Evolutionary conservation across 306 rosid species (phyloP).

Genomic region (Quercus parvula): DNA sequence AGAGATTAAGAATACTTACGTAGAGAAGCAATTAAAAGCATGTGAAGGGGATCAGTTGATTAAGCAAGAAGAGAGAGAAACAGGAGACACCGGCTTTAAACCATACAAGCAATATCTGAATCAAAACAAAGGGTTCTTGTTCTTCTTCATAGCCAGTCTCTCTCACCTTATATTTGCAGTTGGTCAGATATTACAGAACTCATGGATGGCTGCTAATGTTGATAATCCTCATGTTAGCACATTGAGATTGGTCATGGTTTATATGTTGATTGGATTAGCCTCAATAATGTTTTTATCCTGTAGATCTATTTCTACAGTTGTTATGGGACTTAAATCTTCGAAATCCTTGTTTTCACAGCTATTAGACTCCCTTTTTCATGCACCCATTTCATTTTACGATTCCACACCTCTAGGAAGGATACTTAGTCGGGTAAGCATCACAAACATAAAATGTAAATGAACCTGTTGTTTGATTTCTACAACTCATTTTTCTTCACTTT

Average conservation of each 20-base stretch:
- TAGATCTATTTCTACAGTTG: constrained; percentile 26
- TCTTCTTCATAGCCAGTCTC: constrained; percentile 1
- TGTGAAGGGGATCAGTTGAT: constrained; percentile 36
- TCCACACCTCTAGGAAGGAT: constrained; percentile 70
- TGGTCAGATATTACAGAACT: too few species aligned
- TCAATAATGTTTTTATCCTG: constrained; percentile 20
- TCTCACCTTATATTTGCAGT: too few species aligned
- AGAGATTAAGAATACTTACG: constrained; percentile 18
- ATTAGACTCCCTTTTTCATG: constrained; percentile 8
- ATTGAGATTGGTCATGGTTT: too few species aligned
- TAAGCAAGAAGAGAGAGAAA: constrained; percentile 53
- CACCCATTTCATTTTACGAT: constrained; percentile 58
- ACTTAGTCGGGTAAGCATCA: constrained; percentile 48
- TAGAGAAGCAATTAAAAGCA: constrained; percentile 9
- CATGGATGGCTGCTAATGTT: too few species aligned
- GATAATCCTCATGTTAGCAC: too few species aligned
- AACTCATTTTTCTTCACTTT: constrained; percentile 2
- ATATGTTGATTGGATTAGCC: too few species aligned
- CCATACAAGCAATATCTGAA: constrained; percentile 57
- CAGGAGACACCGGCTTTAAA: constrained; percentile 47
- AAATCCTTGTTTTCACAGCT: constrained; percentile 27
- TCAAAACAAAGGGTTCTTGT: constrained; percentile 38
- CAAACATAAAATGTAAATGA: not conserved
- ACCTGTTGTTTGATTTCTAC: not conserved
- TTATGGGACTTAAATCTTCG: constrained; percentile 40